Conservation (phyloP, 345 rosid species). For the Gossypium anomalum region DNA sequence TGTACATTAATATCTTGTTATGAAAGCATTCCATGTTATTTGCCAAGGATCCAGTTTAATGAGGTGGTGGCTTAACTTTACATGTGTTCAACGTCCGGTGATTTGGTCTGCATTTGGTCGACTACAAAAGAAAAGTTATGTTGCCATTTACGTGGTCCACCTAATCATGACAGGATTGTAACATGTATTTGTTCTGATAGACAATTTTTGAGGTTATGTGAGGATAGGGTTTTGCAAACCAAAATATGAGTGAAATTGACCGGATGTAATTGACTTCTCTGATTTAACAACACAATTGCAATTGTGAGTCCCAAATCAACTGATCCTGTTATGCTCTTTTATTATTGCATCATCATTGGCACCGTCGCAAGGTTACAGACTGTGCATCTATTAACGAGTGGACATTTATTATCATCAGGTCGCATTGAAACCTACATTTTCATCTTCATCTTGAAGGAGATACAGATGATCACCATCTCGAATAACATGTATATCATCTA, state of each 20-base stretch:
- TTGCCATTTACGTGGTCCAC: background rate
- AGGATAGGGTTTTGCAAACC: constrained; percentile 8
- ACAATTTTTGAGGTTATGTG: background rate
- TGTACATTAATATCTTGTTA: background rate
- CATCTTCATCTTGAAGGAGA: constrained; percentile 43
- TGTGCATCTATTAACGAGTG: constrained; percentile 13
- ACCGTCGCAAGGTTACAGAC: constrained; percentile 30
- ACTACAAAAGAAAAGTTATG: constrained; percentile 1
- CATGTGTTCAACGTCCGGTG: background rate
- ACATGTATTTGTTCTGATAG: constrained; percentile 7
- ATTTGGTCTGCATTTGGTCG: background rate
- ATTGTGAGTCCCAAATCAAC: constrained; percentile 5
- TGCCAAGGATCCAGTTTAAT: background rate
- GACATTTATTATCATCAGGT: constrained; percentile 16
- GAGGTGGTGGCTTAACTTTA: background rate
- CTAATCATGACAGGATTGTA: background rate
- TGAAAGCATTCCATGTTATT: background rate
- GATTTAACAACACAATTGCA: background rate
- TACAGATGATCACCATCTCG: constrained; percentile 93
- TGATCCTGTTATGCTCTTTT: constrained; percentile 17
- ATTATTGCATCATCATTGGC: constrained; percentile 15
- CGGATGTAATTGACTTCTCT: background rate
- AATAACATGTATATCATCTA: constrained; percentile 72
- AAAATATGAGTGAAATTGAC: background rate
- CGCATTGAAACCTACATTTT: constrained; percentile 24